Evolutionary conservation across 1,139 yeast genomes (phyloP).

Genomic region (Meyerozyma sp.): DNA sequence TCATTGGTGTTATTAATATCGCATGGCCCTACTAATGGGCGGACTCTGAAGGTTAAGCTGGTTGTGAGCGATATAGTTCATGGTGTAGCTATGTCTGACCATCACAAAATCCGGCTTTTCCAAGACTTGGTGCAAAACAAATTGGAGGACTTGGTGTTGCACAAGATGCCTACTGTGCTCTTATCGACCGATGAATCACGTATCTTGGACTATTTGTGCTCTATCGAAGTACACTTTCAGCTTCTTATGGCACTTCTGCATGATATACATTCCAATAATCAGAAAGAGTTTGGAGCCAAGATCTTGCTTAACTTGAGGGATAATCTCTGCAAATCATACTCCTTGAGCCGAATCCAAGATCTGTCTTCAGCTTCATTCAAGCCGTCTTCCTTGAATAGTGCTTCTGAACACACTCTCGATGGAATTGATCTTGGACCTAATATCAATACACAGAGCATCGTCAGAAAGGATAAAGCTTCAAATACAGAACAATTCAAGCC

Average conservation of each 20-base stretch:
- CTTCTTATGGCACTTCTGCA: background rate
- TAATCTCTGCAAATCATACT: background rate
- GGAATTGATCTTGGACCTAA: conserved; percentile 35
- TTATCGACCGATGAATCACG: conserved; percentile 31
- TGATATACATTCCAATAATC: background rate
- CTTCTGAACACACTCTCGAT: conserved; percentile 23
- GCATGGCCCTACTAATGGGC: background rate
- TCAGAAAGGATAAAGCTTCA: conserved; percentile 7
- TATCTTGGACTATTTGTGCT: conserved; percentile 19
- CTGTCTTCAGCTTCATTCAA: background rate
- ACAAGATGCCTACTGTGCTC: conserved; percentile 9
- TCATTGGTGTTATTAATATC: conserved; percentile 3
- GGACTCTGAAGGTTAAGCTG: background rate
- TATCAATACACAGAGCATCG: conserved; percentile 28
- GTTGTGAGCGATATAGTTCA: background rate
- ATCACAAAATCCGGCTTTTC: conserved; percentile 2
- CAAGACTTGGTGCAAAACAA: conserved; percentile 4
- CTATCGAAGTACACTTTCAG: conserved; percentile 26
- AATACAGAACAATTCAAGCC: background rate
- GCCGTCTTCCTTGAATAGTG: background rate
- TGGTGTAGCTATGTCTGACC: background rate
- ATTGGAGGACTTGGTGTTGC: conserved; percentile 3
- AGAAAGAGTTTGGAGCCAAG: background rate
- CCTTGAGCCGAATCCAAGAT: background rate
- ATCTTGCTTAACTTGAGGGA: background rate